Conservation (phyloP, 2,329 filamentous ascomycete species). For the Karstenula rhodostoma region DNA sequence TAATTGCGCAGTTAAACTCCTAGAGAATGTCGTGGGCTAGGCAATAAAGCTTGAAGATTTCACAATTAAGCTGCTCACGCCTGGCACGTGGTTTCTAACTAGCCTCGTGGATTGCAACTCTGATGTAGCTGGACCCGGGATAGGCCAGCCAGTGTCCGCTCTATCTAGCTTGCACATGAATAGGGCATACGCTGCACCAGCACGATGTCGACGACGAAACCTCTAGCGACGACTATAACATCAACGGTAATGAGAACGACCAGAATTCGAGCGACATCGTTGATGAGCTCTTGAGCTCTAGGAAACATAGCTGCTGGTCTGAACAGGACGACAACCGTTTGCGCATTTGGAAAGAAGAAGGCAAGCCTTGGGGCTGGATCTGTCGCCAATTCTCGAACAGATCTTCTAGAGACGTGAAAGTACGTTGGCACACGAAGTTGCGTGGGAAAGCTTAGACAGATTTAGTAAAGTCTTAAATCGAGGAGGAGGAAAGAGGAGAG, state of each 20-base stretch:
- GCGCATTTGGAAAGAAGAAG: constrained; percentile 16
- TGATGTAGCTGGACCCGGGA: constrained; percentile 8
- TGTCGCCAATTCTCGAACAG: constrained; percentile 17
- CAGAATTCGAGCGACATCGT: constrained; percentile 13
- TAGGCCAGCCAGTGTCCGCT: constrained; percentile 8
- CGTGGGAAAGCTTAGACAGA: too few relatives aligned
- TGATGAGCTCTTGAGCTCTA: constrained; percentile 15
- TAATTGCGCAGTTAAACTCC: constrained; percentile 8
- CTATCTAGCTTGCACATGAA: not conserved
- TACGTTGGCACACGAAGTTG: constrained; percentile 20
- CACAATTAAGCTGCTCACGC: constrained; percentile 9
- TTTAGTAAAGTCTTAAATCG: too few relatives aligned
- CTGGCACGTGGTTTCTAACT: constrained; percentile 13
- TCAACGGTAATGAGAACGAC: constrained; percentile 1
- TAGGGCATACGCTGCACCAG: constrained; percentile 1
- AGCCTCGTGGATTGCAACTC: constrained; percentile 5
- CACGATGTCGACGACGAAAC: constrained; percentile 13
- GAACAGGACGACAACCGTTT: constrained; percentile 17
- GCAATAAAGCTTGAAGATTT: constrained; percentile 7
- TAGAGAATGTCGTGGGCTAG: constrained; percentile 11
- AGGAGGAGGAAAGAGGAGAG: too few relatives aligned
- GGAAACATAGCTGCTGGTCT: constrained; percentile 13
- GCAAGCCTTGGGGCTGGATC: constrained; percentile 20
- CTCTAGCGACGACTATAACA: constrained; percentile 5
- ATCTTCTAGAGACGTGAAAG: constrained; percentile 17